A percentile compares a stretch with the other conserved stretches of the same genome.
These are phyloP conservation scores for Cyamopsis tetragonoloba DNA, from an alignment of 306 rosid species.

Conservation along the genomic window DNA sequence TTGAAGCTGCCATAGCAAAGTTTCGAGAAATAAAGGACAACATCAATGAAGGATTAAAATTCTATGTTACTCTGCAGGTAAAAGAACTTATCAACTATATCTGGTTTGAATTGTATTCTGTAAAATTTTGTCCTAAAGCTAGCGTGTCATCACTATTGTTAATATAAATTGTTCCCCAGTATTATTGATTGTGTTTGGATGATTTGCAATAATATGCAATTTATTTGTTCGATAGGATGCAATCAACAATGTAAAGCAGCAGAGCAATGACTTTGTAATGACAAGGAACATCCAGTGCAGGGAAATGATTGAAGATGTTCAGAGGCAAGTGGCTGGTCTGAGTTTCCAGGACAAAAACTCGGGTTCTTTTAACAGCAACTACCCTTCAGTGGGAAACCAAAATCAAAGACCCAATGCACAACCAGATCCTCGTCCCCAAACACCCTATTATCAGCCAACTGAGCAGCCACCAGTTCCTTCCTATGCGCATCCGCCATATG, in stretches of 20 bases:
- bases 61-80: slow-evolving; percentile 91
- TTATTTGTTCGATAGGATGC: slow-evolving; percentile 65
- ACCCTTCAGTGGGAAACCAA: slow-evolving; percentile 61
- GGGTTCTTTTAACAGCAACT: slow-evolving; percentile 44
- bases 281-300: slow-evolving; percentile 95
- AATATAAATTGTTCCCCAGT: neutral
- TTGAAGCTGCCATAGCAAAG: slow-evolving; percentile 90
- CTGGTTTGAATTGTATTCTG: slow-evolving; percentile 12
- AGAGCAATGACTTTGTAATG: slow-evolving; percentile 92
- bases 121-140: neutral
- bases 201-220: slow-evolving; percentile 6
- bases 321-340: slow-evolving; percentile 83
- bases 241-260: slow-evolving; percentile 90
- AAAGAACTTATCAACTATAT: neutral
- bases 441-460: slow-evolving; percentile 65
- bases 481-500: slow-evolving; percentile 56
- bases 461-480: slow-evolving; percentile 63
- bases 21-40: slow-evolving; percentile 89
- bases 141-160: neutral
- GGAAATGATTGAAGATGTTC: slow-evolving; percentile 97
- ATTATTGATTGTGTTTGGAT: neutral
- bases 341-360: slow-evolving; percentile 77
- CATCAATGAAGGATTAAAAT: slow-evolving; percentile 88
- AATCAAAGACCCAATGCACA: slow-evolving; percentile 55
- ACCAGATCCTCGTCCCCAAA: slow-evolving; percentile 59